phyloP scores from a whole-genome alignment of 2,329 filamentous ascomycete genomes.

The Trichoderma sp. region DNA sequence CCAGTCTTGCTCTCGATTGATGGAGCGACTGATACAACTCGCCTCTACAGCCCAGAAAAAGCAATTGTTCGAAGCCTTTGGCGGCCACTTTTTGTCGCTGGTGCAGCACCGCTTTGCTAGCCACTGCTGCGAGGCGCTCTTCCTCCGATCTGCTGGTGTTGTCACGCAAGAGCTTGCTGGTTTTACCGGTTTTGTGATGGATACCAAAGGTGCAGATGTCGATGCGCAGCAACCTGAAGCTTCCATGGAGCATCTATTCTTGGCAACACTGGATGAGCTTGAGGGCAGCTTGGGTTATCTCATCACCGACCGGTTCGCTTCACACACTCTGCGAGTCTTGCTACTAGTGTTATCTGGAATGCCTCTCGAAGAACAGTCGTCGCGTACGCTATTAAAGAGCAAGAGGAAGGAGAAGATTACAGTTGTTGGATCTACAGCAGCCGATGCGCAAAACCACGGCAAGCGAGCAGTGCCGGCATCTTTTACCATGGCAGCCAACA shows the following conservation, averaged over 20 bases:
- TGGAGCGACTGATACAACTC: conserved; percentile 87
- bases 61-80: conserved; percentile 81
- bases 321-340: conserved; percentile 84
- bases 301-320: conserved; percentile 85
- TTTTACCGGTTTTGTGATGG: conserved; percentile 42
- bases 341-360: conserved; percentile 83
- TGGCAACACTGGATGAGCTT: conserved; percentile 83
- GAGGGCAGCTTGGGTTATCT: conserved; percentile 80
- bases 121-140: conserved; percentile 94
- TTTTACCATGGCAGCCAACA: conserved; percentile 75
- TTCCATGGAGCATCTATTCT: conserved; percentile 82
- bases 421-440: conserved; percentile 55
- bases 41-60: conserved; percentile 82
- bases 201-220: conserved; percentile 45
- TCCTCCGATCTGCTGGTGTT: conserved; percentile 76
- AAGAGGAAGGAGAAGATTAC: conserved; percentile 86
- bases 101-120: conserved; percentile 96
- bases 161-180: conserved; percentile 70
- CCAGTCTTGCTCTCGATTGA: conserved; percentile 88
- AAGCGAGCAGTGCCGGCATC: conserved; percentile 70
- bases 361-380: conserved; percentile 69
- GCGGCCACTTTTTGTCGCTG: conserved; percentile 81
- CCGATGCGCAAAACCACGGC: conserved; percentile 47
- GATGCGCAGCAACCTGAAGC: conserved; percentile 50
- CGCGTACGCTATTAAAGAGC: conserved; percentile 79